Evolutionary conservation across 306 rosid genomes (phyloP).

Genomic region (Dryas drummondii): DNA sequence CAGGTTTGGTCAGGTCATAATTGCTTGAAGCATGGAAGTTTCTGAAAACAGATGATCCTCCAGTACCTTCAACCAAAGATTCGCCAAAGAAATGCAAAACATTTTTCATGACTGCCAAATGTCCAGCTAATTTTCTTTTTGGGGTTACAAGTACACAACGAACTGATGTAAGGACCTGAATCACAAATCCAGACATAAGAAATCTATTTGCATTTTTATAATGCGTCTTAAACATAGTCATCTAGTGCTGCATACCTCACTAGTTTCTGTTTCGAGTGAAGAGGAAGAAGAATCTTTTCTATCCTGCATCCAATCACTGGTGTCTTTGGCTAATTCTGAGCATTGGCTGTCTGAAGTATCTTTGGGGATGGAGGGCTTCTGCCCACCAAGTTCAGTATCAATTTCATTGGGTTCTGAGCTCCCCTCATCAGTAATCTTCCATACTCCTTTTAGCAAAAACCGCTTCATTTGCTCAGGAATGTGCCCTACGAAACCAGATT

Average conservation of each 20-base stretch:
- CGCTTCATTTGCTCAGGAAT: slow-evolving; percentile 95
- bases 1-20: slow-evolving; percentile 63
- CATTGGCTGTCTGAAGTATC: slow-evolving; percentile 59
- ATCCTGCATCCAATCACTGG: slow-evolving; percentile 55
- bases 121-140: slow-evolving; percentile 91
- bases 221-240: slow-evolving; percentile 26
- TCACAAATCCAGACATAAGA: slow-evolving; percentile 32
- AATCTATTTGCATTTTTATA: slow-evolving; percentile 14
- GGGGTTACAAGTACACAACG: slow-evolving; percentile 82
- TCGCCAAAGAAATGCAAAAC: slow-evolving; percentile 89
- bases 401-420: slow-evolving; percentile 55
- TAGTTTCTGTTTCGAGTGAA: slow-evolving; percentile 65
- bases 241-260: slow-evolving; percentile 58
- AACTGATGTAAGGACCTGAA: slow-evolving; percentile 83
- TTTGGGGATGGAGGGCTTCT: slow-evolving; percentile 37
- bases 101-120: slow-evolving; percentile 87
- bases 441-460: slow-evolving; percentile 80
- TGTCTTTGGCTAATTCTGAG: slow-evolving; percentile 59
- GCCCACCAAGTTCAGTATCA: slow-evolving; percentile 57
- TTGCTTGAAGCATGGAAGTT: slow-evolving; percentile 59
- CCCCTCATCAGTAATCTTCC: slow-evolving; percentile 85
- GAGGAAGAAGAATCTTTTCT: slow-evolving; percentile 57
- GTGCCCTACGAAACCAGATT: slow-evolving; percentile 63
- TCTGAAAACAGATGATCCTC: slow-evolving; percentile 83
- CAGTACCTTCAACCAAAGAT: slow-evolving; percentile 90